Evolutionary conservation across 371 early-diverging fungal genomes (phyloP).

Genomic region (Mortierella sp.): DNA sequence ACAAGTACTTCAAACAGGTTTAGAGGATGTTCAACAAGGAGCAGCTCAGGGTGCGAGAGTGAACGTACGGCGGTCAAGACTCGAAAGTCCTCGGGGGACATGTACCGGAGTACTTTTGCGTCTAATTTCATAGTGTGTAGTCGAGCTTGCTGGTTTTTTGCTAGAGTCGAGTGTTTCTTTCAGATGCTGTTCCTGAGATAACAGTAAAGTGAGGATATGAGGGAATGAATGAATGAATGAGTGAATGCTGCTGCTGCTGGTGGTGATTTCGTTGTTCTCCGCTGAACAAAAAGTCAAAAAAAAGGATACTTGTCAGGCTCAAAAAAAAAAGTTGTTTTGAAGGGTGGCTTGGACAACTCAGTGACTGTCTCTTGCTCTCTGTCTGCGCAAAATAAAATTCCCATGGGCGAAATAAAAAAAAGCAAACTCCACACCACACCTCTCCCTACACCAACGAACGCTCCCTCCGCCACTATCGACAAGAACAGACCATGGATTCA

Average conservation of each 20-base stretch:
- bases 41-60: background rate
- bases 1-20: background rate
- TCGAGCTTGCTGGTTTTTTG: background rate
- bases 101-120: conserved; percentile 93
- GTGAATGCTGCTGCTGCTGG: background rate
- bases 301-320: too few relatives aligned
- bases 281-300: conserved; percentile 5
- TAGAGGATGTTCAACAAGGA: too few relatives aligned
- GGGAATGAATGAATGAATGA: too few relatives aligned
- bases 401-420: conserved; percentile 4
- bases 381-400: background rate
- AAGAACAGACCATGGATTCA: conserved; percentile 24
- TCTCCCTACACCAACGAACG: background rate
- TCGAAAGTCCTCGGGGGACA: conserved; percentile 94
- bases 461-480: background rate
- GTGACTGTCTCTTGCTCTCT: background rate
- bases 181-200: background rate
- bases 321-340: conserved; percentile 23
- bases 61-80: conserved; percentile 91
- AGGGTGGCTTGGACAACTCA: background rate
- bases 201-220: background rate
- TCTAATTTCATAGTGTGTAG: conserved; percentile 89
- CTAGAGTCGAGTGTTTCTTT: background rate
- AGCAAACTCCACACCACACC: background rate
- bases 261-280: background rate